Percentiles rank a stretch among this genome's conserved stretches.
phyloP scores from a whole-genome alignment of 768 basidiomycete species.

The Thelephora aurantiotincta region DNA sequence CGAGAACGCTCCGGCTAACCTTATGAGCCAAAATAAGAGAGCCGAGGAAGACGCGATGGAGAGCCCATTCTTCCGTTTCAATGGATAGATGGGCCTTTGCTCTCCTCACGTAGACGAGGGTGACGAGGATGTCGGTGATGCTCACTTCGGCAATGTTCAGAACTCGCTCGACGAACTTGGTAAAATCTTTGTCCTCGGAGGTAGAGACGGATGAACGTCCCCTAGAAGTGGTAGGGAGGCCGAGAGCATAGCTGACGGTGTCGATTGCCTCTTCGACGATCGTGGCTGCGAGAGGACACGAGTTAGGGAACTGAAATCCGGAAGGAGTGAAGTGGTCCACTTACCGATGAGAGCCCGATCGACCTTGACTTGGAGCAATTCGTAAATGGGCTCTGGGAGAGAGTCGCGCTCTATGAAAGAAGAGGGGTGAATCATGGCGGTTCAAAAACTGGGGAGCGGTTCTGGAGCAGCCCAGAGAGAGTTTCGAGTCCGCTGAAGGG shows the following conservation, averaged over 20 bases:
- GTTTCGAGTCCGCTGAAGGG: too few relatives aligned
- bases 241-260: neutral
- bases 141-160: slow-evolving; percentile 61
- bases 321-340: slow-evolving; percentile 14
- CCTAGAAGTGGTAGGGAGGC: slow-evolving; percentile 7
- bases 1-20: slow-evolving; percentile 23
- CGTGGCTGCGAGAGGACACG: slow-evolving; percentile 30
- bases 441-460: slow-evolving; percentile 6
- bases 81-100: slow-evolving; percentile 72
- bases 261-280: slow-evolving; percentile 48
- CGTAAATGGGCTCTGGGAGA: slow-evolving; percentile 27
- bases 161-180: slow-evolving; percentile 52
- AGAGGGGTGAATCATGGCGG: slow-evolving; percentile 15
- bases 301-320: neutral
- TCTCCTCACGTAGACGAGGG: slow-evolving; percentile 66
- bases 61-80: slow-evolving; percentile 72
- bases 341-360: slow-evolving; percentile 48
- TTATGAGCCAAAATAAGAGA: slow-evolving; percentile 79
- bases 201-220: slow-evolving; percentile 31
- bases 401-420: too few relatives aligned
- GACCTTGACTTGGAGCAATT: slow-evolving; percentile 55
- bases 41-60: slow-evolving; percentile 83
- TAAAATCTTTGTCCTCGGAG: slow-evolving; percentile 38
- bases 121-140: slow-evolving; percentile 49
- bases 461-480: too few relatives aligned